Percentiles rank a stretch among this genome's conserved stretches.
These are phyloP conservation scores for Lepiota brunneoincarnata DNA, from an alignment of 768 basidiomycete species.

Conservation along the genomic window DNA sequence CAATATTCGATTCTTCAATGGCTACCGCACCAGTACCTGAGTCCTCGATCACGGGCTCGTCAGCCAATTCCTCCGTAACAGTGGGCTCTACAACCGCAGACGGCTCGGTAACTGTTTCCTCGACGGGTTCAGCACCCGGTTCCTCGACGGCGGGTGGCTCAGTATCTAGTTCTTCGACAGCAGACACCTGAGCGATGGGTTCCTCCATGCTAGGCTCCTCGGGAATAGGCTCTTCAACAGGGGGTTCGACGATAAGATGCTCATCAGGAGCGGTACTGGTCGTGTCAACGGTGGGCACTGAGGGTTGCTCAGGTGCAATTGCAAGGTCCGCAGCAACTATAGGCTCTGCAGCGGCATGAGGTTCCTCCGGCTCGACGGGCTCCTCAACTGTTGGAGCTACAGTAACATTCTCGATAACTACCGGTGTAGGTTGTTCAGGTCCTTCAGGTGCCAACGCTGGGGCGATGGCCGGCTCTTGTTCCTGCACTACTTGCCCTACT, in stretches of 20 bases:
- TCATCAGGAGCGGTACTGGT: too few species aligned
- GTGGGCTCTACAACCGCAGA: neutral
- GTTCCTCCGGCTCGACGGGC: neutral
- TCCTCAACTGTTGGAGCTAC: neutral
- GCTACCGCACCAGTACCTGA: too few species aligned
- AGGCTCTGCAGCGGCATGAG: neutral
- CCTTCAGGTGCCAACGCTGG: neutral
- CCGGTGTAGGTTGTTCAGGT: neutral
- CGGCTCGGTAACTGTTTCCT: neutral
- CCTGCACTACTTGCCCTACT: neutral
- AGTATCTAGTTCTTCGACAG: constrained; percentile 8
- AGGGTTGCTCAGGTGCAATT: too few species aligned
- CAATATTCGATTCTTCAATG: too few species aligned
- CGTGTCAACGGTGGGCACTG: too few species aligned
- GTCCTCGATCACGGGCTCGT: too few species aligned
- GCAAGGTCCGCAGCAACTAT: neutral
- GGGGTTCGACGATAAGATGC: too few species aligned
- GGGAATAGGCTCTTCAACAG: neutral
- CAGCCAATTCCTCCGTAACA: too few species aligned
- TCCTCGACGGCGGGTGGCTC: constrained; percentile 6
- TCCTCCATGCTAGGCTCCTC: neutral
- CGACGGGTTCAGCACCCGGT: neutral
- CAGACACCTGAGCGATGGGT: neutral
- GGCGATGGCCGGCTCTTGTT: neutral
- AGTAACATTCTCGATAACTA: neutral